Evolutionary conservation across 768 basidiomycete genomes (phyloP).

Genomic region (Sutorius australiensis): DNA sequence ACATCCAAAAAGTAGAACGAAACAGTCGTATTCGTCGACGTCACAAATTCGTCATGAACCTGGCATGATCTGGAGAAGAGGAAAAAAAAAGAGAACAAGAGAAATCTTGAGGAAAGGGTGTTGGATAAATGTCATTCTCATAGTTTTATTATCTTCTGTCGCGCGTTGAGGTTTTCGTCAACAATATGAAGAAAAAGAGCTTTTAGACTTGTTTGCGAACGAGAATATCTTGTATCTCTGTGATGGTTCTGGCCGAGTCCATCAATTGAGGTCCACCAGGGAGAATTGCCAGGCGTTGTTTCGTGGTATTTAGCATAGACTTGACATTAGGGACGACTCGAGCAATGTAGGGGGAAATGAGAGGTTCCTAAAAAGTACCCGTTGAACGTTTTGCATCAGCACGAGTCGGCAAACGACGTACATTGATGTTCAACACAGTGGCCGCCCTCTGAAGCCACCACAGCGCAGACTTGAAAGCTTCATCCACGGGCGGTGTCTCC

Average conservation of each 20-base stretch:
- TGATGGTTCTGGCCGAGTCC: constrained; percentile 66
- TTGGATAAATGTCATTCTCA: constrained; percentile 2
- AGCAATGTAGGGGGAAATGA: constrained; percentile 77
- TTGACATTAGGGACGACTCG: constrained; percentile 80
- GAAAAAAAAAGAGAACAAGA: neutral
- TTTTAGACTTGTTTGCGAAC: constrained; percentile 37
- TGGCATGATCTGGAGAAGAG: constrained; percentile 17
- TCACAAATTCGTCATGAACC: constrained; percentile 22
- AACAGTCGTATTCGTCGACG: constrained; percentile 9
- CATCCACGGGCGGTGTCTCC: constrained; percentile 73
- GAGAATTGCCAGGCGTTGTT: constrained; percentile 74
- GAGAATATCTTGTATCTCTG: constrained; percentile 74
- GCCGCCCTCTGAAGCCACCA: constrained; percentile 87
- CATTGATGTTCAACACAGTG: constrained; percentile 67
- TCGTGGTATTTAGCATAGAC: constrained; percentile 69
- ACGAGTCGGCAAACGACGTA: constrained; percentile 30
- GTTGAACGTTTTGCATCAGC: neutral
- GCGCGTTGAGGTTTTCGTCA: neutral
- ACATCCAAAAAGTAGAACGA: constrained; percentile 1
- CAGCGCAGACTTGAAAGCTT: constrained; percentile 73
- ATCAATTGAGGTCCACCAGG: constrained; percentile 65
- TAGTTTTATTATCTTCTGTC: neutral
- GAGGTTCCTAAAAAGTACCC: constrained; percentile 52
- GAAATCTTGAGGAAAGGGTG: neutral
- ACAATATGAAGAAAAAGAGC: neutral